These are phyloP conservation scores for Botrytis paeoniae DNA, from an alignment of 2,329 filamentous ascomycete species.

Conservation along the genomic window DNA sequence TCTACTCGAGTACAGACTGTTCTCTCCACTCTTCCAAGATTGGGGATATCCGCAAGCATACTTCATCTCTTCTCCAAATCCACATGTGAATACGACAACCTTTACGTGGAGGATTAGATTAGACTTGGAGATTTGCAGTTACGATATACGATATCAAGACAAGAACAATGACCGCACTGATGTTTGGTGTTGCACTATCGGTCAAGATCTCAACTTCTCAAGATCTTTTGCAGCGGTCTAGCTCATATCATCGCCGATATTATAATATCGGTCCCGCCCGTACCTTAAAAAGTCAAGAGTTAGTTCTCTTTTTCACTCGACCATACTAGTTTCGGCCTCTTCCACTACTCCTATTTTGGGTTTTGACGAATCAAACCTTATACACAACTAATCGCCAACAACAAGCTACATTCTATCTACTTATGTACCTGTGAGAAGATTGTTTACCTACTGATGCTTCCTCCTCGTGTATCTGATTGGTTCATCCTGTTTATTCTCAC, in stretches of 20 bases:
- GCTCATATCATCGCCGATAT: background rate
- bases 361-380: constrained; percentile 2
- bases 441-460: background rate
- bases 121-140: background rate
- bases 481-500: background rate
- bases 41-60: background rate
- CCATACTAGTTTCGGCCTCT: background rate
- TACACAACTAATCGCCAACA: background rate
- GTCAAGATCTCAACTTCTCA: background rate
- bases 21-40: background rate
- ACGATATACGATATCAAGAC: background rate
- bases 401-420: too few species aligned
- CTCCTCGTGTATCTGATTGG: background rate
- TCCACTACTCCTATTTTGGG: background rate
- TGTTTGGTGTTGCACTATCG: constrained; percentile 4
- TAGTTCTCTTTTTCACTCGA: background rate
- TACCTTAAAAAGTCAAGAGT: background rate
- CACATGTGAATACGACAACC: constrained; percentile 2
- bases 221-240: constrained; percentile 2
- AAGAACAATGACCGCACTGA: background rate
- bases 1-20: background rate
- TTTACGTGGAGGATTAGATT: background rate
- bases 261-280: background rate
- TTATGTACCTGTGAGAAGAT: background rate
- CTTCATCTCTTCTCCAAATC: background rate